Evolutionary conservation across 305 asterid genomes (phyloP).

Genomic region (Fraxinus sp.): DNA sequence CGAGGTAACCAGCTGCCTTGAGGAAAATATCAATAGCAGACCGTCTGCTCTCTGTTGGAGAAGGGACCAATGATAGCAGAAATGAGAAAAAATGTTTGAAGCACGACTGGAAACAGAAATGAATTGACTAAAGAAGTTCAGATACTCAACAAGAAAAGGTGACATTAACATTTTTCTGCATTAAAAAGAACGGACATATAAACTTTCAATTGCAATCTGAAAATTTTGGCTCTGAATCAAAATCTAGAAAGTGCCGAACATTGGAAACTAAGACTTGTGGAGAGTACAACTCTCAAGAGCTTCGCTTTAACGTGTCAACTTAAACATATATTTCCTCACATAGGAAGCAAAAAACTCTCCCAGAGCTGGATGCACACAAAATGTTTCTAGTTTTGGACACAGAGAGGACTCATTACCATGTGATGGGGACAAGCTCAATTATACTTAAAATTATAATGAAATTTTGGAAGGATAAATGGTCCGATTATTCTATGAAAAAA

Average conservation of each 20-base stretch:
- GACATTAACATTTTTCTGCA: background rate
- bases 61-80: constrained; percentile 15
- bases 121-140: constrained; percentile 10
- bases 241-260: background rate
- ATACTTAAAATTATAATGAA: background rate
- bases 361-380: background rate
- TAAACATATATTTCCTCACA: background rate
- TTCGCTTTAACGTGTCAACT: background rate
- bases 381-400: background rate
- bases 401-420: background rate
- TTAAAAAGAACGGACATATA: background rate
- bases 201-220: background rate
- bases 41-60: constrained; percentile 71
- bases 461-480: background rate
- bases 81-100: constrained; percentile 21
- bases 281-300: background rate
- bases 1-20: constrained; percentile 99
- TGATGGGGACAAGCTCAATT: background rate
- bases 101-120: background rate
- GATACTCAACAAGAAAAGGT: background rate
- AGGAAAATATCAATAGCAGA: constrained; percentile 82
- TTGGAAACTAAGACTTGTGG: background rate
- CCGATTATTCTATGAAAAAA: background rate
- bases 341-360: background rate
- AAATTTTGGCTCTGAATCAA: background rate